Base-by-base conservation (phyloP, 306 rosid species). In the Quercus agrifolia region DNA sequence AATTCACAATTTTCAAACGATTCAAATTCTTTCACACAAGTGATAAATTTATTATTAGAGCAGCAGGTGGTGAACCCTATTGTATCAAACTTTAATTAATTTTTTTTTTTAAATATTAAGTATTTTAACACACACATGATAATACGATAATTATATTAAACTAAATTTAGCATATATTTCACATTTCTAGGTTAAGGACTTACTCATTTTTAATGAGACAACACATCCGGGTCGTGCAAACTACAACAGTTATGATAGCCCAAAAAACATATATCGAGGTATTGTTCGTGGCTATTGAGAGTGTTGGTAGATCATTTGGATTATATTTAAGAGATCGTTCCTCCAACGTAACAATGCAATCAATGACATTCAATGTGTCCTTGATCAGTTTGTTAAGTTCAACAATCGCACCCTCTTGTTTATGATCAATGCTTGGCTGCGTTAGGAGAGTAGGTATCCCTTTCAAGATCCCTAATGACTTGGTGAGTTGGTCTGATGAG, bases 181-280 rank as follows among this genome's bases (percentile, higher is more conserved):
- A 58, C n/a, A 0, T 21, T 9, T 58, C 17, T 0, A 58, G 23
- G 64, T 17, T 41, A 11, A 56, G 75, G 73, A 73, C 91, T 73
- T 72, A 87, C 90, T 81, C 89, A 3, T 88, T 74, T 31, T 87
- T 69, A 12, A 74, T 86, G 28, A 86, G 87, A 44, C 79, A 79
- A 62, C 78, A 75, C 52, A 87, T 73, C 33, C 90, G 91, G 31
- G 87, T 74, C 3, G 84, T 87, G 59, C 89, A 73, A 55, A 88
- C 82, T 0, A 80, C 90, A 41, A 89, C 64, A 27, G 94, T 87
- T n/a, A 84, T 70, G 81, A 91, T 89, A 33, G 85, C 78, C 96
- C 94, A 91, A 13, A 85, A 93, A 5, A 86, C 94, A 82, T 90
- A 85, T 41, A 85, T 86, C 0, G 87, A 89, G 73, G 73, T 73